Conservation (phyloP, 768 basidiomycete genomes). For the Termitomyces sp. region DNA sequence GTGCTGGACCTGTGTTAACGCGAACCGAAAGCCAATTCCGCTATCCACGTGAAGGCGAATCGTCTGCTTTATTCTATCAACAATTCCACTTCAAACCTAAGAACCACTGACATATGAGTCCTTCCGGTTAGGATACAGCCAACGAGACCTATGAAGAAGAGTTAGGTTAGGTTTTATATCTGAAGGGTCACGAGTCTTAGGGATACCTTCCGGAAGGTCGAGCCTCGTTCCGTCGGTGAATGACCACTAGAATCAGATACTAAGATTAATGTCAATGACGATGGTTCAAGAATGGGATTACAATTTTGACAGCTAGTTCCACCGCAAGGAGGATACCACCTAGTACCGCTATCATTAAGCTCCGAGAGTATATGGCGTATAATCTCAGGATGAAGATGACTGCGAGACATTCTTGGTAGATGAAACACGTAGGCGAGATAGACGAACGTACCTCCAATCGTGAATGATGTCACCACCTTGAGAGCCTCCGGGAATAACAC, state of each 20-base stretch:
- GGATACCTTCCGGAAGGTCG: constrained; percentile 20
- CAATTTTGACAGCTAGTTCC: not conserved
- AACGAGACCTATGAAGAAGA: not conserved
- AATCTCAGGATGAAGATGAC: constrained; percentile 4
- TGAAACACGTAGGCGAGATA: not conserved
- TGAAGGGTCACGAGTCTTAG: too few species aligned
- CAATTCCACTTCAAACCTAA: not conserved
- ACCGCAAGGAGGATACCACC: not conserved
- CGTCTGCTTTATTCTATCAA: not conserved
- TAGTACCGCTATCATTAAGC: not conserved
- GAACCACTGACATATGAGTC: constrained; percentile 17
- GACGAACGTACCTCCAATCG: not conserved
- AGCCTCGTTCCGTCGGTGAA: constrained; percentile 29
- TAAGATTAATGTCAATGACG: not conserved
- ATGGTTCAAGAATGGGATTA: not conserved
- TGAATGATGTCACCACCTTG: not conserved
- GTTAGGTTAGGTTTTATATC: not conserved
- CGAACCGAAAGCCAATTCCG: constrained; percentile 28
- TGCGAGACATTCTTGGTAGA: not conserved
- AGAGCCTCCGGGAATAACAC: constrained; percentile 1
- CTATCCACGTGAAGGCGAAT: constrained; percentile 27
- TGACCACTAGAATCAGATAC: constrained; percentile 7
- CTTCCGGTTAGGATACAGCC: constrained; percentile 13
- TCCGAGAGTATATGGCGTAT: constrained; percentile 17
- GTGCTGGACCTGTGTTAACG: not conserved